Evolutionary conservation across 257 asterid genomes (phyloP), one percentile per base, ranked within the genome.

Genomic region (Lavandula angustifolia): DNA sequence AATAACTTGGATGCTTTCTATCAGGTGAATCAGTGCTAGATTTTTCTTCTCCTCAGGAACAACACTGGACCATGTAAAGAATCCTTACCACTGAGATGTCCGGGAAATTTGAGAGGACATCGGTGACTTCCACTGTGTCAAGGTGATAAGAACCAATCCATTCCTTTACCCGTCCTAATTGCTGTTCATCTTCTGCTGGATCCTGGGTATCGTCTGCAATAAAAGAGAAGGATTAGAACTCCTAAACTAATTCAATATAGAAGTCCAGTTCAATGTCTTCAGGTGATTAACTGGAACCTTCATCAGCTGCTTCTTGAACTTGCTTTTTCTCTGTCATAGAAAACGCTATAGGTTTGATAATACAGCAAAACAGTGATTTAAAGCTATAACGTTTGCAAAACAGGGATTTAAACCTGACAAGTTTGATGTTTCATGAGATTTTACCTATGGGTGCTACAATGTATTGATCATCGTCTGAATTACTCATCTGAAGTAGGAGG

Each of bases 181-280:
- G 98, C 56, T 81, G 89, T 75, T 84, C 88, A 70, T 89, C 91
- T 78, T 85, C 96, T 40, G 51, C 87, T 55, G 88, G 85, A 80
- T 89, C 96, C 79, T 87, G 95, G 77, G 99, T 87, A 70, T 79
- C 77, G 75, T 89, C 96, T 87, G 84, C 66, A 71, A 38, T 43
- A 14, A 66, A 62, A 62, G 60, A 60, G 63, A 75, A 32, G 61
- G 48, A 54, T 75, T 55, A 79, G 41, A 38, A 53, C 22, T 67
- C 35, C 44, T 52, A 32, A 72, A 64, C 59, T 52, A 52, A 13
- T 13, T 60, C 66, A 16, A 69, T 29, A 43, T 54, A 38, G 65
- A 73, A 47, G 27, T 71, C 22, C 57, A 35, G 17, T 22, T 69
- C 41, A 49, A 60, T 32, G 54, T 32, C 54, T 40, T 64, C 14